Conservation (phyloP, 1,284 basidiomycete genomes). For the Puccinia hordei region DNA sequence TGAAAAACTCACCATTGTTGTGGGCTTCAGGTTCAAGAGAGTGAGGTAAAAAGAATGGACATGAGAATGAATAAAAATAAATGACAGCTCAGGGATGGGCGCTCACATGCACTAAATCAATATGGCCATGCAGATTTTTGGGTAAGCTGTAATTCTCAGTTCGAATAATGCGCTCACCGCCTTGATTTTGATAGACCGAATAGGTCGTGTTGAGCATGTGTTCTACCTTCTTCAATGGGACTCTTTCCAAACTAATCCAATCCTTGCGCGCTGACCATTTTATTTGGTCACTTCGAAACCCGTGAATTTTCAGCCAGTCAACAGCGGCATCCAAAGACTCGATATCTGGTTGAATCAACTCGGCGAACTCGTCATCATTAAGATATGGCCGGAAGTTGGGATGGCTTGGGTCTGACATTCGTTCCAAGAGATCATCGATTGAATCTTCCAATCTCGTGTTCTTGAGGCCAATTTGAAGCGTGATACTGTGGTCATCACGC, state of each 20-base stretch:
- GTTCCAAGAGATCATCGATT: constrained; percentile 31
- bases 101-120: constrained; percentile 45
- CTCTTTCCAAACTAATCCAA: constrained; percentile 40
- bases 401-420: constrained; percentile 39
- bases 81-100: background rate
- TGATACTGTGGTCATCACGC: constrained; percentile 14
- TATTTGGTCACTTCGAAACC: constrained; percentile 12
- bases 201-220: constrained; percentile 45
- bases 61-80: background rate
- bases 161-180: constrained; percentile 32
- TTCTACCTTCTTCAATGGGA: constrained; percentile 39
- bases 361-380: constrained; percentile 21
- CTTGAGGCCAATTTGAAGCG: constrained; percentile 46
- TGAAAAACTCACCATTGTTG: constrained; percentile 46
- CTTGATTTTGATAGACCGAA: constrained; percentile 22
- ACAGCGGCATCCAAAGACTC: constrained; percentile 20
- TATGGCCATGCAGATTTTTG: constrained; percentile 32
- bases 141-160: constrained; percentile 47
- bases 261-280: constrained; percentile 40
- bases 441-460: constrained; percentile 25
- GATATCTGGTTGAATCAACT: constrained; percentile 15
- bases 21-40: constrained; percentile 21
- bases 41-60: background rate
- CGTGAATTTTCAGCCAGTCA: constrained; percentile 31
- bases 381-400: constrained; percentile 28